Conservation (phyloP, 1,284 basidiomycete species). For the Boletellus deceptivus region DNA sequence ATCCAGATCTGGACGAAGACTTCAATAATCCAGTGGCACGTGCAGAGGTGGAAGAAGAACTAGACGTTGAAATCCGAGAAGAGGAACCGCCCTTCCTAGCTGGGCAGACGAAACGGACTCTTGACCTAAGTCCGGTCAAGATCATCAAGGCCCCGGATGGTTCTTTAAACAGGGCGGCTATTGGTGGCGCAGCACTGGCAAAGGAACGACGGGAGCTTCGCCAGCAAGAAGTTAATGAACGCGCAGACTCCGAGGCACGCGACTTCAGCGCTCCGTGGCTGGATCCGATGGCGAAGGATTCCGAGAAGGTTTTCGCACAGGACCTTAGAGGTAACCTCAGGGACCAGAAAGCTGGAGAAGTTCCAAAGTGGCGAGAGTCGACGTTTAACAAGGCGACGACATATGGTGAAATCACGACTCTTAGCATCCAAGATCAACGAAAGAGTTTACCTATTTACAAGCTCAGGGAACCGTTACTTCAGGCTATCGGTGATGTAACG, state of each 20-base stretch:
- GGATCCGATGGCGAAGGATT: conserved; percentile 93
- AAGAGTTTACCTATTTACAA: conserved; percentile 94
- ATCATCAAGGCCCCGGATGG: conserved; percentile 95
- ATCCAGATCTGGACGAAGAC: conserved; percentile 95
- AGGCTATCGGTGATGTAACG: conserved; percentile 85
- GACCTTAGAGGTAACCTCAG: conserved; percentile 84
- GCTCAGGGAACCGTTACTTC: conserved; percentile 86
- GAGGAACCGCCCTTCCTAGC: conserved; percentile 96
- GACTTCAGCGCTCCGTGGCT: conserved; percentile 97
- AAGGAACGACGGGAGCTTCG: conserved; percentile 94
- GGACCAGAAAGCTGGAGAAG: conserved; percentile 80
- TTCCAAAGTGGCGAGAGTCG: conserved; percentile 89
- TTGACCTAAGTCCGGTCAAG: conserved; percentile 96
- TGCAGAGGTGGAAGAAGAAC: conserved; percentile 89
- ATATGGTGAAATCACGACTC: conserved; percentile 86
- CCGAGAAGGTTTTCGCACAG: conserved; percentile 90
- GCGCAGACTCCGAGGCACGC: conserved; percentile 89
- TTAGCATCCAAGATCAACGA: conserved; percentile 94
- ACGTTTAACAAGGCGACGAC: conserved; percentile 97
- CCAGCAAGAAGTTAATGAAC: conserved; percentile 92
- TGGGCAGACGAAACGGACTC: conserved; percentile 92
- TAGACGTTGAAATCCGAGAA: conserved; percentile 97
- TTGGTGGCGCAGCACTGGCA: conserved; percentile 89
- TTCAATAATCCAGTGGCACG: conserved; percentile 74
- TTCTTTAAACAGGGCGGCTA: conserved; percentile 92